These are phyloP conservation scores for Mycena pura DNA, from an alignment of 768 basidiomycete genomes.

Conservation along the genomic window DNA sequence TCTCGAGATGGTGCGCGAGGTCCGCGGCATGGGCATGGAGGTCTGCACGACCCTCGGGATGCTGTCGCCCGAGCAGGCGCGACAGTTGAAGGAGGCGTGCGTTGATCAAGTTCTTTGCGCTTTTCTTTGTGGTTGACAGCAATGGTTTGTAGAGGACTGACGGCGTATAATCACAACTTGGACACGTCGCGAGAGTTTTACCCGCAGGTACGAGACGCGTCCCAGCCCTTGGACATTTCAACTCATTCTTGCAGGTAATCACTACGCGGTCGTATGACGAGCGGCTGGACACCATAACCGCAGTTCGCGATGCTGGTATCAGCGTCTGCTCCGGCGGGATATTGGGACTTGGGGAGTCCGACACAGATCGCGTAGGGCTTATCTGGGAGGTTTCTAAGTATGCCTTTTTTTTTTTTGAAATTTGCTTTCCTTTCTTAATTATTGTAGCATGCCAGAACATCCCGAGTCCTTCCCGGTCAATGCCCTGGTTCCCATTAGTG, in stretches of 20 bases:
- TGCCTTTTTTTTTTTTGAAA: conserved; percentile 33
- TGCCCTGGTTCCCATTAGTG: conserved; percentile 93
- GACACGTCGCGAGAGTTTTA: conserved; percentile 98
- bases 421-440: conserved; percentile 19
- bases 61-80: conserved; percentile 92
- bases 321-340: conserved; percentile 98
- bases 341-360: conserved; percentile 90
- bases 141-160: conserved; percentile 77
- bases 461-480: conserved; percentile 99
- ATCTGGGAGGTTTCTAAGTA: conserved; percentile 94
- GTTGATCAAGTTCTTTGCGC: conserved; percentile 37
- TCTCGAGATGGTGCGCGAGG: conserved; percentile 87
- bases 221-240: background rate
- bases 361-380: conserved; percentile 88
- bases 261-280: conserved; percentile 96
- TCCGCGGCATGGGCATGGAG: conserved; percentile 97
- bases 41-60: conserved; percentile 99
- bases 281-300: conserved; percentile 84
- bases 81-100: conserved; percentile 90
- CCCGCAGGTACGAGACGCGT: conserved; percentile 70
- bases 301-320: conserved; percentile 94
- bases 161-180: conserved; percentile 98
- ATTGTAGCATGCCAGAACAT: conserved; percentile 84
- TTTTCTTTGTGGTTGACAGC: conserved; percentile 15
- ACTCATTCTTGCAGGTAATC: conserved; percentile 70